Evolutionary conservation across 495 filamentous ascomycete species (phyloP).

Genomic region (Penicillium fimorum): DNA sequence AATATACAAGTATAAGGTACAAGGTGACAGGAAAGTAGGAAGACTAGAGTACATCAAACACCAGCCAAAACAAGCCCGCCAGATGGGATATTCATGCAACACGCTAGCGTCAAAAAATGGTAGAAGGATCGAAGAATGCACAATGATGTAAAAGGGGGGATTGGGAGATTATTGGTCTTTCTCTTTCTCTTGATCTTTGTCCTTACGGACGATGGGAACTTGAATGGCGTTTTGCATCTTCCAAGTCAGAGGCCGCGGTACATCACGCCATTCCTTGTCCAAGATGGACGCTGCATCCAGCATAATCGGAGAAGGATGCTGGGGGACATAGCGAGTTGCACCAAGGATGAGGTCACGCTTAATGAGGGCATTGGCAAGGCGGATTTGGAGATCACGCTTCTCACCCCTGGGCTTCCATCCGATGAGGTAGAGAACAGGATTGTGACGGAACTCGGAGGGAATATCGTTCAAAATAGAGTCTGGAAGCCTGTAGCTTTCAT

Average conservation of each 20-base stretch:
- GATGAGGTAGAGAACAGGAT: slow-evolving; percentile 30
- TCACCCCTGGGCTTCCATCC: slow-evolving; percentile 18
- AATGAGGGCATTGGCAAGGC: slow-evolving; percentile 27
- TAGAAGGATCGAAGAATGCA: neutral
- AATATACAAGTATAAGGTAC: slow-evolving; percentile 14
- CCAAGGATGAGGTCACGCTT: slow-evolving; percentile 31
- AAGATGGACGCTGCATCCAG: slow-evolving; percentile 30
- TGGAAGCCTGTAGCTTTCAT: slow-evolving; percentile 10
- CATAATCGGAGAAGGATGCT: slow-evolving; percentile 30
- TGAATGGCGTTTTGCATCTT: slow-evolving; percentile 35
- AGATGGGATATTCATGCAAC: slow-evolving; percentile 24
- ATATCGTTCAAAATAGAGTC: slow-evolving; percentile 17
- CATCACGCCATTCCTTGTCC: slow-evolving; percentile 32
- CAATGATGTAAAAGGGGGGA: neutral
- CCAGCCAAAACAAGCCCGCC: slow-evolving; percentile 14
- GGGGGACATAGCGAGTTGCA: slow-evolving; percentile 17
- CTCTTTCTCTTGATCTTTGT: neutral
- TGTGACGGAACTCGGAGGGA: slow-evolving; percentile 31
- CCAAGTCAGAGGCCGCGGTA: slow-evolving; percentile 29
- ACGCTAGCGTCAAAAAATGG: slow-evolving; percentile 17
- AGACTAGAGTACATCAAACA: slow-evolving; percentile 4
- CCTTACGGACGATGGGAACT: slow-evolving; percentile 16
- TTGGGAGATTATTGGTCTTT: neutral
- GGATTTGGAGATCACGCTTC: slow-evolving; percentile 26
- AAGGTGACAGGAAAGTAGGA: neutral